A percentile compares a stretch with the other conserved stretches of the same genome.
Conservation (phyloP, 1,284 basidiomycete genomes). For the Trichosporon sp. region DNA sequence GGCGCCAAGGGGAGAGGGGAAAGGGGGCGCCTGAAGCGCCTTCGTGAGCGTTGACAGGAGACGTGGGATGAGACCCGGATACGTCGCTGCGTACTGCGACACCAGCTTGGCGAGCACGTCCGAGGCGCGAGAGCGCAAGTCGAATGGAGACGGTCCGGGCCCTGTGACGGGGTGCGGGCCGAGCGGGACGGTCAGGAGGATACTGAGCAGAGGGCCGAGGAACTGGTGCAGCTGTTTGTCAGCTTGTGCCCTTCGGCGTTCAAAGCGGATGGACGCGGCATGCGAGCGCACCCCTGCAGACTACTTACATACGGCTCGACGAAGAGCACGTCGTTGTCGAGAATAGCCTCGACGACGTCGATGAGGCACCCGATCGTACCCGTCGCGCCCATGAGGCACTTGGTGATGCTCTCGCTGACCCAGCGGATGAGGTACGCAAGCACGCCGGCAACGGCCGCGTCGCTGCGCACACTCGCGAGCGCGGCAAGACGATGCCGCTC, state of each 20-base stretch:
- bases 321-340: conserved; percentile 85
- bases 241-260: background rate
- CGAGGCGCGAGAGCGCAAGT: conserved; percentile 73
- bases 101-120: conserved; percentile 78
- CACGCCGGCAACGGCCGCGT: conserved; percentile 91
- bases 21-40: conserved; percentile 63
- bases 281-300: background rate
- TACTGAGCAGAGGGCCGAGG: conserved; percentile 86
- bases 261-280: background rate
- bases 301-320: conserved; percentile 89
- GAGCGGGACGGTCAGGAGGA: conserved; percentile 81
- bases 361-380: conserved; percentile 76
- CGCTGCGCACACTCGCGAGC: conserved; percentile 80
- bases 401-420: conserved; percentile 85
- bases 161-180: conserved; percentile 49
- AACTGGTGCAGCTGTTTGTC: conserved; percentile 84
- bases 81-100: conserved; percentile 57
- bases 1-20: conserved; percentile 49
- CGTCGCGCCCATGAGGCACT: conserved; percentile 58
- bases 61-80: conserved; percentile 59
- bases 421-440: conserved; percentile 93
- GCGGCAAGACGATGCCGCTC: conserved; percentile 76
- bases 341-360: conserved; percentile 76
- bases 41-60: conserved; percentile 90
- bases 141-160: conserved; percentile 47